A percentile compares a stretch with the other conserved stretches of the same genome.
phyloP scores from a whole-genome alignment of 495 filamentous ascomycete genomes.

The Penicillium pancosmium region DNA sequence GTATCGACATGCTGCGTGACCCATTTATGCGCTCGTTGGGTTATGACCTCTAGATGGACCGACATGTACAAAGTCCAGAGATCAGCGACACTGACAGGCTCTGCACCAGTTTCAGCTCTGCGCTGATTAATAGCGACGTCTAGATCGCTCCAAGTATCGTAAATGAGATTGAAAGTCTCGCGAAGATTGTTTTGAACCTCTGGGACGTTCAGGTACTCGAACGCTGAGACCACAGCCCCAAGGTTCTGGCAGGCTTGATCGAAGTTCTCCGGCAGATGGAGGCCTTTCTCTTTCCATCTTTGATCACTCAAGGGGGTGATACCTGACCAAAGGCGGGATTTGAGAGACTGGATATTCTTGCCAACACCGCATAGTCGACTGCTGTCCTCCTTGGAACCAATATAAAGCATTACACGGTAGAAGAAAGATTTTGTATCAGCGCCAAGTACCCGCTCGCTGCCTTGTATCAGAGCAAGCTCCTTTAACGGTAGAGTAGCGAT shows the following conservation, averaged over 20 bases:
- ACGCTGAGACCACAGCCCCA: constrained; percentile 32
- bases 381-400: constrained; percentile 20
- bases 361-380: constrained; percentile 26
- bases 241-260: constrained; percentile 36
- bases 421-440: constrained; percentile 10
- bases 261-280: constrained; percentile 30
- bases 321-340: constrained; percentile 35
- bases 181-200: constrained; percentile 26
- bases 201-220: constrained; percentile 32
- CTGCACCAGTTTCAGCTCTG: not conserved
- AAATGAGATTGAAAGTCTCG: constrained; percentile 35
- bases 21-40: constrained; percentile 34
- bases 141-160: constrained; percentile 23
- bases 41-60: constrained; percentile 28
- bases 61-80: constrained; percentile 35
- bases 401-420: constrained; percentile 13
- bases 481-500: not conserved
- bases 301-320: constrained; percentile 35
- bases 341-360: constrained; percentile 33
- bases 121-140: constrained; percentile 22
- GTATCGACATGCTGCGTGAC: constrained; percentile 25
- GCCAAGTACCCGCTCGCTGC: not conserved
- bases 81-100: constrained; percentile 18
- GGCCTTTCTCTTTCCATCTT: constrained; percentile 35
- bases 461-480: not conserved